Percentiles rank a stretch among this genome's conserved stretches.
These are phyloP conservation scores for Mrakia blollopis DNA, from an alignment of 768 basidiomycete species.

Conservation along the genomic window DNA sequence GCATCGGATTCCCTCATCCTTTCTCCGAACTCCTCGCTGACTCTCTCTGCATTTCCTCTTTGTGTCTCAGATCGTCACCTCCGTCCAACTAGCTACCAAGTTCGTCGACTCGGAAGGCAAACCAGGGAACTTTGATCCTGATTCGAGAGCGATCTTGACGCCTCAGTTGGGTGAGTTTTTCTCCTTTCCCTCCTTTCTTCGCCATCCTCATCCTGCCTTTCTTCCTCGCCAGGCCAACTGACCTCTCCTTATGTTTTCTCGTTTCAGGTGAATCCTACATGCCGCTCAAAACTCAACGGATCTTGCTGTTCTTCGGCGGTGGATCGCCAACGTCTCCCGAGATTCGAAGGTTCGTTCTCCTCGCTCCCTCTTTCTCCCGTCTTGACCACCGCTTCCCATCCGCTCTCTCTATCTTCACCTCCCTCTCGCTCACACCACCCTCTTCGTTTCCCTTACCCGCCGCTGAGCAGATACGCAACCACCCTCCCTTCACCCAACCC, in stretches of 20 bases:
- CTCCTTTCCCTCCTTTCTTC: not conserved
- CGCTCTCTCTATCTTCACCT: not conserved
- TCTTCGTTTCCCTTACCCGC: not conserved
- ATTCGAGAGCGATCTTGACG: not conserved
- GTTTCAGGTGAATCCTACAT: not conserved
- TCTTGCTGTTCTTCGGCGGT: slow-evolving; percentile 4
- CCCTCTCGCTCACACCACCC: not conserved
- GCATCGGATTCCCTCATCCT: not conserved
- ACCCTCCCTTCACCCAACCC: not conserved
- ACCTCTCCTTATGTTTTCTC: not conserved
- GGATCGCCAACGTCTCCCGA: not conserved
- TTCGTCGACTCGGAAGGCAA: slow-evolving; percentile 20
- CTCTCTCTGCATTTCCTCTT: not conserved
- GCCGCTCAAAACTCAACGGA: not conserved
- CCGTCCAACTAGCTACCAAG: slow-evolving; percentile 19
- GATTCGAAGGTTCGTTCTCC: not conserved
- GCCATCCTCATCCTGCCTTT: not conserved
- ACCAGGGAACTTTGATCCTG: not conserved
- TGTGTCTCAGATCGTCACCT: not conserved
- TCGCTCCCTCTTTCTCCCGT: not conserved
- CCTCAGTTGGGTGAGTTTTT: slow-evolving; percentile 14
- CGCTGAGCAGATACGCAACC: not conserved
- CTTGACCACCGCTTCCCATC: not conserved
- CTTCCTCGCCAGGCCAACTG: not conserved
- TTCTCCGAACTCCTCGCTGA: not conserved